These are phyloP conservation scores for Pythium catenulatum DNA, from an alignment of 352 stramenopile species.

Conservation along the genomic window DNA sequence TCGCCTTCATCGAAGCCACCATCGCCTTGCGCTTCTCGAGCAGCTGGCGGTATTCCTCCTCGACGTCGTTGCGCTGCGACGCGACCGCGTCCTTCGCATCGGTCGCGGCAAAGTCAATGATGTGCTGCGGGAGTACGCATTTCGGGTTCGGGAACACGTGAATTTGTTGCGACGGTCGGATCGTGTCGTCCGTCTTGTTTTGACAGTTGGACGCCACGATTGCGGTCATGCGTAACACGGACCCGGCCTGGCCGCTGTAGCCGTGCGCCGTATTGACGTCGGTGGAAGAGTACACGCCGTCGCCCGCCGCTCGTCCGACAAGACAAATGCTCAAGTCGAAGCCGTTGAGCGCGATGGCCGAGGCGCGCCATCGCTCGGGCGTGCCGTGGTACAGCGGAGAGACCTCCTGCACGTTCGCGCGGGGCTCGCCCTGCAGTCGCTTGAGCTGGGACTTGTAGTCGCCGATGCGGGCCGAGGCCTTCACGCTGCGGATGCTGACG, in stretches of 20 bases:
- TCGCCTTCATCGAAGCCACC: not conserved
- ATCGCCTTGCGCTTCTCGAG: not conserved
- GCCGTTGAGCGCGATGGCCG: conserved; percentile 53
- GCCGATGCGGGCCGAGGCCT: not conserved
- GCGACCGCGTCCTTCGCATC: conserved; percentile 30
- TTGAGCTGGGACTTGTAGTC: conserved; percentile 8
- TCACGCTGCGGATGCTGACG: conserved; percentile 21
- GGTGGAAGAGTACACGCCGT: conserved; percentile 53
- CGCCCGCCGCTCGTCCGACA: conserved; percentile 17
- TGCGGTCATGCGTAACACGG: conserved; percentile 7
- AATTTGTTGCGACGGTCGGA: no score
- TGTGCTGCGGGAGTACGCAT: conserved; percentile 35
- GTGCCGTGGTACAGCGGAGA: conserved; percentile 57
- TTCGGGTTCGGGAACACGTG: conserved; percentile 53
- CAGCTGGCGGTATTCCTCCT: not conserved
- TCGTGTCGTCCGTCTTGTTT: not conserved
- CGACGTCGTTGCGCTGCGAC: not conserved
- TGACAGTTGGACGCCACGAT: not conserved
- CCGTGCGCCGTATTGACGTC: not conserved
- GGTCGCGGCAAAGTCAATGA: conserved; percentile 35
- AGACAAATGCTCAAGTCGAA: conserved; percentile 46
- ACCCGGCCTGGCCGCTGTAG: conserved; percentile 28
- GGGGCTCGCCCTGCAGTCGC: not conserved
- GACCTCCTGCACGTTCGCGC: not conserved
- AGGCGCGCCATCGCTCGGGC: conserved; percentile 54